Evolutionary conservation across 2,329 filamentous ascomycete species (phyloP).

Genomic region (Fusarium sp.): DNA sequence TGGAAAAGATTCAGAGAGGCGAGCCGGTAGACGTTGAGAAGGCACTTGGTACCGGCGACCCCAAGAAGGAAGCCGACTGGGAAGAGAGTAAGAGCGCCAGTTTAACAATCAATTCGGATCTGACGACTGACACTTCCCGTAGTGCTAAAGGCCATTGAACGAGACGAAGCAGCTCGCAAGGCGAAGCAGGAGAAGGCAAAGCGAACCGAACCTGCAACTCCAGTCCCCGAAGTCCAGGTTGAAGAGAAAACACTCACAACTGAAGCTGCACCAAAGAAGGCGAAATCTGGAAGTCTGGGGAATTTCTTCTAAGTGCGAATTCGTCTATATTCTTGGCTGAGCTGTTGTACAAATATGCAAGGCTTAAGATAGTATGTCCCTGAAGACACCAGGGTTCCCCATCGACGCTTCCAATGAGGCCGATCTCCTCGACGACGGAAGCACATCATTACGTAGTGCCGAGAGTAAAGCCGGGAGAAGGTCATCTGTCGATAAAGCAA

Average conservation of each 20-base stretch:
- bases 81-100: slow-evolving; percentile 70
- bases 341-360: slow-evolving; percentile 32
- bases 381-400: slow-evolving; percentile 55
- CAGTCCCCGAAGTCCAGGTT: slow-evolving; percentile 10
- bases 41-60: slow-evolving; percentile 78
- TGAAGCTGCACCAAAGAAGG: slow-evolving; percentile 39
- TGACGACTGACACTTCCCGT: slow-evolving; percentile 25
- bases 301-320: slow-evolving; percentile 58
- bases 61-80: slow-evolving; percentile 81
- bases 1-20: slow-evolving; percentile 72
- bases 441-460: slow-evolving; percentile 51
- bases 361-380: slow-evolving; percentile 65
- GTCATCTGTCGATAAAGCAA: slow-evolving; percentile 65
- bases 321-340: slow-evolving; percentile 24
- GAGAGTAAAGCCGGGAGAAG: slow-evolving; percentile 65
- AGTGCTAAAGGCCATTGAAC: slow-evolving; percentile 73
- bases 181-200: slow-evolving; percentile 53
- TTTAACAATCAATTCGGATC: not conserved
- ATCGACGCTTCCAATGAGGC: slow-evolving; percentile 23
- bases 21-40: slow-evolving; percentile 87
- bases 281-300: slow-evolving; percentile 49
- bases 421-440: slow-evolving; percentile 10
- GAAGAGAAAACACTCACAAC: slow-evolving; percentile 20
- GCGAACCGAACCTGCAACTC: slow-evolving; percentile 34
- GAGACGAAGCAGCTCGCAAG: slow-evolving; percentile 63